A percentile compares a stretch with the other conserved stretches of the same genome.
Evolutionary conservation across 2,329 filamentous ascomycete species (phyloP).

Genomic region (Biscogniauxia marginata): DNA sequence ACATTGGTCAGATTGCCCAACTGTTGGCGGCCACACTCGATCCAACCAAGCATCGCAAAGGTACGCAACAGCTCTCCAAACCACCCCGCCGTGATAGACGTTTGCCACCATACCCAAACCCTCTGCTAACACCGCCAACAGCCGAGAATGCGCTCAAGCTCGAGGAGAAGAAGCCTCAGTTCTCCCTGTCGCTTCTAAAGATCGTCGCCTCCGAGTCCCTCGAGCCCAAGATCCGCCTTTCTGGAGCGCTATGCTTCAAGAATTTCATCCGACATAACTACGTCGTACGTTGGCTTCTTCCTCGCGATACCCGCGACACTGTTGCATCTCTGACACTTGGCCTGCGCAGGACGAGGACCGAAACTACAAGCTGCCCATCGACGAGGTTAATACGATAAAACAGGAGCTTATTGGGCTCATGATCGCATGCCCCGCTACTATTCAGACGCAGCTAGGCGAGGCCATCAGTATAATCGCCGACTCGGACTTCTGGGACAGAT

Average conservation of each 20-base stretch:
- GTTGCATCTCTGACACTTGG: conserved; percentile 5
- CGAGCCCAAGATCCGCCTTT: conserved; percentile 76
- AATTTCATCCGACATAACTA: conserved; percentile 96
- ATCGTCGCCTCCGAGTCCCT: conserved; percentile 78
- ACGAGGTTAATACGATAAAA: conserved; percentile 90
- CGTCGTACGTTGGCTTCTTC: conserved; percentile 55
- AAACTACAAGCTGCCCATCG: conserved; percentile 78
- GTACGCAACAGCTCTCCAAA: conserved; percentile 47
- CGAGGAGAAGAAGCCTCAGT: conserved; percentile 80
- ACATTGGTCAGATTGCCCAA: conserved; percentile 66
- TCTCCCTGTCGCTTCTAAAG: conserved; percentile 83
- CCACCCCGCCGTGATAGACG: conserved; percentile 18
- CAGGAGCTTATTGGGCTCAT: conserved; percentile 93
- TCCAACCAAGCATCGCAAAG: conserved; percentile 83
- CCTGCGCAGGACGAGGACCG: conserved; percentile 75
- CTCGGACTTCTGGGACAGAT: conserved; percentile 93
- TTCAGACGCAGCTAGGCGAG: conserved; percentile 93
- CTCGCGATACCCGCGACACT: neutral
- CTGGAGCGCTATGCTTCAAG: conserved; percentile 93
- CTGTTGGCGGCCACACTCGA: conserved; percentile 90
- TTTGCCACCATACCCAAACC: conserved; percentile 2
- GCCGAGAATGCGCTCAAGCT: conserved; percentile 78
- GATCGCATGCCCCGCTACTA: conserved; percentile 82
- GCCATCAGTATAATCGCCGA: conserved; percentile 97
- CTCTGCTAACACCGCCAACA: conserved; percentile 40